Conservation (phyloP, 2,329 filamentous ascomycete genomes). For the Eurotiales sp. region DNA sequence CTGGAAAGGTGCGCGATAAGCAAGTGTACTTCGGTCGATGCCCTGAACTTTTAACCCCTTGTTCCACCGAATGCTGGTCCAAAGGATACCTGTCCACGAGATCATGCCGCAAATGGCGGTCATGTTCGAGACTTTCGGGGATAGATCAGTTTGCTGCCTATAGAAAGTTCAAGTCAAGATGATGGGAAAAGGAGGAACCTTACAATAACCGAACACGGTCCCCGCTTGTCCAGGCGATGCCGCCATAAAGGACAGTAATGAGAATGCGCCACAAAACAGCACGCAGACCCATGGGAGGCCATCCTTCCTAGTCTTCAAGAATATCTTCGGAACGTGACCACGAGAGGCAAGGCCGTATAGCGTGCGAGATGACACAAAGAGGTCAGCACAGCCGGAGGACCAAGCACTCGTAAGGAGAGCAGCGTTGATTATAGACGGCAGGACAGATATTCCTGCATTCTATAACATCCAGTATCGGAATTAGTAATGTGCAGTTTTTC, state of each 20-base stretch:
- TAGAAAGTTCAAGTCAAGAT: too few species aligned
- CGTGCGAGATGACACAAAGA: conserved; percentile 68
- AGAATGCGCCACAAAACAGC: conserved; percentile 17
- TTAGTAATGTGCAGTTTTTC: background rate
- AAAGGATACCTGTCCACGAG: conserved; percentile 16
- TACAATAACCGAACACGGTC: conserved; percentile 19
- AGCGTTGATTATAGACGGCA: conserved; percentile 71
- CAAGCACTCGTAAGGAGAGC: conserved; percentile 74
- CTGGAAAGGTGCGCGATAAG: conserved; percentile 37
- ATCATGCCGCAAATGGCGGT: conserved; percentile 20
- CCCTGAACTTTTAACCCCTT: conserved; percentile 22
- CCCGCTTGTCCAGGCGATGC: conserved; percentile 17
- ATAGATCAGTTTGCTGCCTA: too few species aligned
- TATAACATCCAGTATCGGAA: conserved; percentile 16
- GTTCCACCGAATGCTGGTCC: conserved; percentile 22
- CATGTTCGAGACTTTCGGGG: conserved; percentile 21
- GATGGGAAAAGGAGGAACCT: background rate
- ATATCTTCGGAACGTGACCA: conserved; percentile 58
- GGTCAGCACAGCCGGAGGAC: conserved; percentile 72
- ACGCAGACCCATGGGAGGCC: conserved; percentile 18
- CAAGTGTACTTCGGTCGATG: conserved; percentile 21
- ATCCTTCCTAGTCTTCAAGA: conserved; percentile 37
- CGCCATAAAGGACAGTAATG: conserved; percentile 20
- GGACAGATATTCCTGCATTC: conserved; percentile 58
- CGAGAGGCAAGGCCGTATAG: conserved; percentile 64